Conservation (phyloP, 1,139 yeast genomes). For the Diutina mesorugosa region DNA sequence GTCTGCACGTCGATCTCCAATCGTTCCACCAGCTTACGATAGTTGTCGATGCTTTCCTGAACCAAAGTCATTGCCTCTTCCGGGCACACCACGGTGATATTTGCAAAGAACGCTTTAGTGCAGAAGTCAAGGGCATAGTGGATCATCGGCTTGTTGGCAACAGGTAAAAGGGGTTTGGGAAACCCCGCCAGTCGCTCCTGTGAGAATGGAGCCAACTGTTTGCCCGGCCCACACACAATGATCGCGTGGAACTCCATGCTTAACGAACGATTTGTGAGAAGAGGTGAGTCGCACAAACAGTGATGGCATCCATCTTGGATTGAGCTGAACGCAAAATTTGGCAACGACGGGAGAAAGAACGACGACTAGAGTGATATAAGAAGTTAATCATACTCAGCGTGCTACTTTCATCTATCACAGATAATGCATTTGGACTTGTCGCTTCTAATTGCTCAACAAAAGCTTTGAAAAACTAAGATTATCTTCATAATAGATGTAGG, state of each 20-base stretch:
- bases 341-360: too few species aligned
- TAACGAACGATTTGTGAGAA: neutral
- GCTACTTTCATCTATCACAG: too few species aligned
- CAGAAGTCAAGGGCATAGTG: slow-evolving; percentile 90
- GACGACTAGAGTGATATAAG: too few species aligned
- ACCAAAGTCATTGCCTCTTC: slow-evolving; percentile 16
- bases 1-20: neutral
- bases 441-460: too few species aligned
- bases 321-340: neutral
- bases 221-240: slow-evolving; percentile 79
- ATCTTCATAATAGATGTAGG: too few species aligned
- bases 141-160: slow-evolving; percentile 86
- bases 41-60: slow-evolving; percentile 24
- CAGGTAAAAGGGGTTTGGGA: slow-evolving; percentile 77
- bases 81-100: slow-evolving; percentile 27
- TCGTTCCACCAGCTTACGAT: neutral
- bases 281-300: neutral
- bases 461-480: too few species aligned
- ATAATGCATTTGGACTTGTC: too few species aligned
- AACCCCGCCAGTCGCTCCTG: slow-evolving; percentile 43
- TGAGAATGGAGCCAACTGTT: slow-evolving; percentile 59
- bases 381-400: too few species aligned
- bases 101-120: slow-evolving; percentile 66
- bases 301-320: neutral
- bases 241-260: slow-evolving; percentile 87